These are phyloP conservation scores for Saprolegnia diclina DNA, from an alignment of 352 stramenopile species.

Conservation along the genomic window DNA sequence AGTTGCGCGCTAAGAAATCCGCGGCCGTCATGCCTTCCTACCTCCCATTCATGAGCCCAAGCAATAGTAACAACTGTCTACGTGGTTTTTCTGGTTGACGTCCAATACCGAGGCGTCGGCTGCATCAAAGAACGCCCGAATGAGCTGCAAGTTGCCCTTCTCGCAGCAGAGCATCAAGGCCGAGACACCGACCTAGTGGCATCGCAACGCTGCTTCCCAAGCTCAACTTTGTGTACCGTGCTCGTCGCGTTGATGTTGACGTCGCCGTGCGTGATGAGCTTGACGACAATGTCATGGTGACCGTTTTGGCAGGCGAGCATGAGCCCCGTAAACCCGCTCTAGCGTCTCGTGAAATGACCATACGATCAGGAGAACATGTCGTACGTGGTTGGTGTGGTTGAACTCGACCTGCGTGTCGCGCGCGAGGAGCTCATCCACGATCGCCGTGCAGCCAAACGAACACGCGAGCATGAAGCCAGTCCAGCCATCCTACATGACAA, in stretches of 20 bases:
- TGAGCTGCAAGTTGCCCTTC: conserved; percentile 19
- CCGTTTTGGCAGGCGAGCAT: conserved; percentile 16
- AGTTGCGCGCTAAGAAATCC: conserved; percentile 24
- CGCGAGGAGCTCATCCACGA: conserved; percentile 3
- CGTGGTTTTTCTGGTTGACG: conserved; percentile 18
- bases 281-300: neutral
- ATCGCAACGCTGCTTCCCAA: neutral
- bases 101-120: neutral
- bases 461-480: conserved; percentile 10
- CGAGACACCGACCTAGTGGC: conserved; percentile 14
- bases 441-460: neutral
- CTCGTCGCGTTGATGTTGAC: conserved; percentile 16
- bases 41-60: neutral
- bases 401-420: neutral
- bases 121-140: conserved; percentile 2
- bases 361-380: neutral
- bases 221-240: neutral
- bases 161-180: conserved; percentile 12
- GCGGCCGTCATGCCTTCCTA: conserved; percentile 24
- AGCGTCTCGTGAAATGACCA: no score
- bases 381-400: conserved; percentile 20
- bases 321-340: conserved; percentile 19
- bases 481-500: neutral
- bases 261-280: neutral
- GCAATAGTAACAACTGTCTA: neutral